Evolutionary conservation across 2,329 filamentous ascomycete genomes (phyloP), one percentile per base, ranked within the genome.

Genomic region (Tricladium varicosporioides): DNA sequence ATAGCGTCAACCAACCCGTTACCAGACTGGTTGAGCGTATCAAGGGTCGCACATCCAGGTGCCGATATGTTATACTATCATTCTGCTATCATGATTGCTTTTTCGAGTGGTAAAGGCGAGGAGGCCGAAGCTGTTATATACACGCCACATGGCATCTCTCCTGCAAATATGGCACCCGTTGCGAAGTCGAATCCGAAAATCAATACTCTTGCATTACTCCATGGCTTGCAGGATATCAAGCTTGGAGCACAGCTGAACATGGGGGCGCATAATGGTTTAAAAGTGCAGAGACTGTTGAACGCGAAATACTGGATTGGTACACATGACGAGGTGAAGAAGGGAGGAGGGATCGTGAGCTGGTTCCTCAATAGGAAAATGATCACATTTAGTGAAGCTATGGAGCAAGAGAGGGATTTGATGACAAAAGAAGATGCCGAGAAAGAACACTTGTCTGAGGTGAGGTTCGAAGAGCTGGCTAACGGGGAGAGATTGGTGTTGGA

Each of bases 251-350:
- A 87, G 68, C 72, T 87, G 33, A 88, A 88, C 60, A 76, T 87
- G 14, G 85, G 85, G 1, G 85, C 79, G 0, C 74, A 80, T 57
- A 88, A 87, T 64, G 85, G 82, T 0, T 70, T 86, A 14, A 74
- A 79, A 56, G 80, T 81, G 2, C 83, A 83, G 57, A 70, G 75
- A 14, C 70, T 78, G 4, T 70, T 82, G 31, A 72, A 75, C 1
- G 80, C 83, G 0, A 79, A 74, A 61, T 88, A 87, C 64, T 88
- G 85, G 85, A 71, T 88, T 15, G 79, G 78, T 0, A 88, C 85
- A 22, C 85, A 88, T 63, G 84, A 87, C 61, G 85, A 87, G 68
- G 73, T 81, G 4, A 87, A 87, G 70, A 77, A 70, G 53, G 84
- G 82, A 0, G 77, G 76, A 0, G 84, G 84, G 0, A 63, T 87